These are phyloP conservation scores for Alternaria brassicae DNA, from an alignment of 2,329 filamentous ascomycete species.

Conservation along the genomic window DNA sequence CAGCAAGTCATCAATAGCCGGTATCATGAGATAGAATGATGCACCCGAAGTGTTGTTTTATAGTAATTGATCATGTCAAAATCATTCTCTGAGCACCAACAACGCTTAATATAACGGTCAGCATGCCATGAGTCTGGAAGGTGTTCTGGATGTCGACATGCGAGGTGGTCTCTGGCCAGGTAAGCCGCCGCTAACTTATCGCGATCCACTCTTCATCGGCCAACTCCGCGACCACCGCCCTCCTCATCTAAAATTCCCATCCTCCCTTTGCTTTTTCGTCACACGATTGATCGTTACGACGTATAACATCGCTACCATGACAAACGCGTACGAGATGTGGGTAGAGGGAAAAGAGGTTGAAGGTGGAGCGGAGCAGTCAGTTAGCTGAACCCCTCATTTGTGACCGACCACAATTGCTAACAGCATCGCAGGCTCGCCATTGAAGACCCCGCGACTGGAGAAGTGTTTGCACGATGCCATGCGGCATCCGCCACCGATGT, in stretches of 20 bases:
- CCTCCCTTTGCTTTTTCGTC: background rate
- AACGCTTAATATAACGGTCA: background rate
- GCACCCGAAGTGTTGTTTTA: background rate
- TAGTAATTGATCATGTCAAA: background rate
- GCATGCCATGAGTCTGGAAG: background rate
- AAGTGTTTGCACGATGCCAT: conserved; percentile 61
- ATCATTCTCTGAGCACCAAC: too few relatives aligned
- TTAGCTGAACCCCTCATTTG: conserved; percentile 27
- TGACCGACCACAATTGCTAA: conserved; percentile 16
- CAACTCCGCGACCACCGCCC: conserved; percentile 22
- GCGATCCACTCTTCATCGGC: conserved; percentile 28
- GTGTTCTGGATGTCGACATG: background rate
- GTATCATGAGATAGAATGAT: background rate
- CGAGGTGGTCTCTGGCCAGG: background rate
- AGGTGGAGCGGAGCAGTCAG: conserved; percentile 58
- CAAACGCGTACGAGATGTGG: conserved; percentile 48
- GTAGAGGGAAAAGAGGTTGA: conserved; percentile 51
- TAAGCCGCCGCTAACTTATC: conserved; percentile 29
- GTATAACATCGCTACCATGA: conserved; percentile 18
- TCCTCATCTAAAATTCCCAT: conserved; percentile 4
- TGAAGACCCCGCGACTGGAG: conserved; percentile 62
- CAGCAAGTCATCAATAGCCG: background rate
- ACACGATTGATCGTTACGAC: background rate
- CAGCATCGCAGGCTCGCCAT: conserved; percentile 55
- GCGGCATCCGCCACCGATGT: conserved; percentile 58